Conservation (phyloP, 1,139 yeast genomes). For the Candida labiduridarum region DNA sequence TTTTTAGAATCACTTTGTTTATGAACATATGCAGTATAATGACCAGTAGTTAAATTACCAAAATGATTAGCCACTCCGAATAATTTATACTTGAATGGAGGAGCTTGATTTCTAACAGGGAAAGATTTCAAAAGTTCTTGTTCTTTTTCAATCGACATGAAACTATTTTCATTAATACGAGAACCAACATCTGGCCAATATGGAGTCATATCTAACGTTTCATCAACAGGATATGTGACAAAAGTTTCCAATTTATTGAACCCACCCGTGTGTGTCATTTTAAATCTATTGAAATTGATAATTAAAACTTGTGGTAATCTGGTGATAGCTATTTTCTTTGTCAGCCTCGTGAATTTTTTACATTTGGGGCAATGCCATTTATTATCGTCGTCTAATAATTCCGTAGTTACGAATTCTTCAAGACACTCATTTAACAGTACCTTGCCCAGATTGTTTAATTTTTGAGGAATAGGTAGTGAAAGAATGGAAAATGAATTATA, state of each 20-base stretch:
- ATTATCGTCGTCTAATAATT: constrained; percentile 75
- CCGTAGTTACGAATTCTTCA: constrained; percentile 66
- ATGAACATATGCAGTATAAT: constrained; percentile 83
- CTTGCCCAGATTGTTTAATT: constrained; percentile 21
- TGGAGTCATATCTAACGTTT: constrained; percentile 62
- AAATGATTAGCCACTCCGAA: constrained; percentile 89
- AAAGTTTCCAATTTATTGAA: constrained; percentile 64
- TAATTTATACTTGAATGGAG: constrained; percentile 78
- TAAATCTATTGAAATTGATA: constrained; percentile 80
- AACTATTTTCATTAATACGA: constrained; percentile 21
- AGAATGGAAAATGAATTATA: constrained; percentile 80
- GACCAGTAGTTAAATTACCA: constrained; percentile 85
- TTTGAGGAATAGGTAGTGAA: constrained; percentile 70
- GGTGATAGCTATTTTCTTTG: constrained; percentile 69
- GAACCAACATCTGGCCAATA: constrained; percentile 73
- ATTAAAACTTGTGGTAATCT: constrained; percentile 73
- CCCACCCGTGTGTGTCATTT: constrained; percentile 44
- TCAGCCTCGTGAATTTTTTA: constrained; percentile 63
- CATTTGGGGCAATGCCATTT: constrained; percentile 92
- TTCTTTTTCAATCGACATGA: constrained; percentile 31
- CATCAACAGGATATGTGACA: constrained; percentile 61
- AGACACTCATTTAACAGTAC: constrained; percentile 66
- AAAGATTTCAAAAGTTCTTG: constrained; percentile 48
- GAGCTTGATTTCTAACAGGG: constrained; percentile 72
- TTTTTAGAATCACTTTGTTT: constrained; percentile 46